Evolutionary conservation across 2,329 filamentous ascomycete genomes (phyloP).

Genomic region (Cytospora mali): DNA sequence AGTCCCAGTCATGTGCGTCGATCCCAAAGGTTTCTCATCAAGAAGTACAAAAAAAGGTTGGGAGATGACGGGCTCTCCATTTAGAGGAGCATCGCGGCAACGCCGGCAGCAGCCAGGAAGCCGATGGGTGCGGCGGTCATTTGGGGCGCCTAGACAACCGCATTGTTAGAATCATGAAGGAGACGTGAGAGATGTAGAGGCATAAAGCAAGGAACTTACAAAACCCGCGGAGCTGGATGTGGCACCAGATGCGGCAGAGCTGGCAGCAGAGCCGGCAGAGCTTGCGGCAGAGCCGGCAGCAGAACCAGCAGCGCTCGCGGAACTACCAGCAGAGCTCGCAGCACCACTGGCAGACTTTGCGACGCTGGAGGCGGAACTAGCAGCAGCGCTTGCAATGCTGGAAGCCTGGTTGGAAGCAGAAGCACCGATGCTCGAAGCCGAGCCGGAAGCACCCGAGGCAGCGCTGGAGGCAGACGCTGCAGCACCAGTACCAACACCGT

Average conservation of each 20-base stretch:
- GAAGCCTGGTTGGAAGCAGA: conserved; percentile 29
- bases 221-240: not conserved
- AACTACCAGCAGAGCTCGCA: conserved; percentile 15
- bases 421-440: conserved; percentile 33
- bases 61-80: conserved; percentile 1
- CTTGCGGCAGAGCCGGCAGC: conserved; percentile 20
- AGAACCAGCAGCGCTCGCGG: not conserved
- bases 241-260: not conserved
- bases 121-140: conserved; percentile 50
- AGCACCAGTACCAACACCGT: conserved; percentile 31
- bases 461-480: conserved; percentile 31
- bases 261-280: conserved; percentile 32
- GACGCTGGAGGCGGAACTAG: conserved; percentile 28
- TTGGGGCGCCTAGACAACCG: conserved; percentile 38
- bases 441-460: conserved; percentile 28
- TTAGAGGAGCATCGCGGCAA: conserved; percentile 54
- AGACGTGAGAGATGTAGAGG: not conserved
- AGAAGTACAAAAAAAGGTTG: conserved; percentile 6
- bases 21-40: not conserved
- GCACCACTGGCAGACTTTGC: conserved; percentile 26
- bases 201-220: not conserved
- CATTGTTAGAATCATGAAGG: conserved; percentile 17
- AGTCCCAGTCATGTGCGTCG: conserved; percentile 3
- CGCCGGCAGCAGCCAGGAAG: conserved; percentile 51
- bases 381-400: conserved; percentile 29